Base-by-base conservation (phyloP, 1,284 basidiomycete genomes). In the Pseudozyma sp. region DNA sequence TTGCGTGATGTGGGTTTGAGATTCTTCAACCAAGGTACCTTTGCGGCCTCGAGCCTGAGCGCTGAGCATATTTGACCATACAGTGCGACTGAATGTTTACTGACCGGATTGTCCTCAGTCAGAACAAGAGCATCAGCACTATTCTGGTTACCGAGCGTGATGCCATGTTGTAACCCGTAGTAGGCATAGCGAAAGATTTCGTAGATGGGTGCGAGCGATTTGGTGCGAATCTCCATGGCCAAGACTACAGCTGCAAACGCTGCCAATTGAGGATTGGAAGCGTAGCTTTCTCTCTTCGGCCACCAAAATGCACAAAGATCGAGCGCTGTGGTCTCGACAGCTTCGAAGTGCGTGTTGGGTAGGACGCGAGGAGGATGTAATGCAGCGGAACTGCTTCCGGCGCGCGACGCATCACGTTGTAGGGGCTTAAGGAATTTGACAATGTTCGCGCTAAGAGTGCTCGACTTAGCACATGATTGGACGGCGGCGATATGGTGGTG, bases 301-400 rank as follows among this genome's bases (percentile, higher is more conserved):
- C 72, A 75, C 72, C 67, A 75, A 12, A 70, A 62, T 11, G 36
- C 34, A 51, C 67, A 70, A 14, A 75, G 50, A 38, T 75, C 69
- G 25, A 76, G 38, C n/a, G 69, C 70, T 7, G 60, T 64, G 3
- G 51, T 38, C 42, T 68, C 64, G 42, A 76, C 52, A 12, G 54
- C 57, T 34, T 69, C 66, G 21, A 69, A 66, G 7, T 51, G 56
- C 1, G 61, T 61, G 18, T 59, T 35, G 34, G 10, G 4, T 16
- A 71, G 38, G 16, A 40, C n/a, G 1, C 35, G 53, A 39, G 49
- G 5, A 4, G 49, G 25, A 14, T 64, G 45, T 11, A 11, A 5
- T 11, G 1, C 16, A 1, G 18, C 9, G 18, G 43, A 10, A 10
- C 4, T n/a, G n/a, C 2, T 18, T n/a, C 49, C 10, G 5, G n/a